Base-by-base conservation (phyloP, 129 eudicot genomes). In the Flaveria trinervia region DNA sequence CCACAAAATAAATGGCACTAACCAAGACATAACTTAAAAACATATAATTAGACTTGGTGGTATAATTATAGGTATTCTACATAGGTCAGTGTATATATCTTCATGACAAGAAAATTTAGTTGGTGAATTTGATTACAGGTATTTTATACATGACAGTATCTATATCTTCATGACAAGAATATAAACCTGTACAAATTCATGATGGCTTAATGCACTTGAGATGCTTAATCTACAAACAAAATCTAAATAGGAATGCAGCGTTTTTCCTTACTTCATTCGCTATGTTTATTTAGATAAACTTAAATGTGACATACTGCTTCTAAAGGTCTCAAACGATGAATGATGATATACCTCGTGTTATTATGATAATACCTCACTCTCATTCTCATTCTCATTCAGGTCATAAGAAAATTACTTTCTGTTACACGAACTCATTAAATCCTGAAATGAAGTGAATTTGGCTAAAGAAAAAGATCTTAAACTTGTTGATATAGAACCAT, bases 1-100 rank as follows among this genome's bases (percentile, higher is more conserved):
- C 82, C 83, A 65, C 30, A 9, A 83, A 72, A 79, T 72, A 72
- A 74, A 79, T 79, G 79, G 78, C 72, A 80, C 50, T 78, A 83
- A 67, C 70, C 74, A 68, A 77, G 9, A 49, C 11, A 59, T 66
- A 45, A 45, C 7, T 10, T 14, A 9, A 49, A 41, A 2, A 66
- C 22, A 2, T 50, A 13, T 7, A 23, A 70, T 10, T 18, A 50
- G 46, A 51, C 20, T 51, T 65, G 68, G 43, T 1, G 55, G 28
- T 18, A n/a, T n/a, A 2, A 16, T 30, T 64, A 64, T 41, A 33
- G 46, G 23, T 64, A 14, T 64, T 15, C 20, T 14, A 75, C 39
- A 6, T 5, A 22, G 30, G 66, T 14, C 16, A 2, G 66, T 13
- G 43, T 67, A 45, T 9, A 4, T 66, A 49, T 15, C 25, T 54